Conservation (phyloP, 306 rosid species). For the Castanea crenata region DNA sequence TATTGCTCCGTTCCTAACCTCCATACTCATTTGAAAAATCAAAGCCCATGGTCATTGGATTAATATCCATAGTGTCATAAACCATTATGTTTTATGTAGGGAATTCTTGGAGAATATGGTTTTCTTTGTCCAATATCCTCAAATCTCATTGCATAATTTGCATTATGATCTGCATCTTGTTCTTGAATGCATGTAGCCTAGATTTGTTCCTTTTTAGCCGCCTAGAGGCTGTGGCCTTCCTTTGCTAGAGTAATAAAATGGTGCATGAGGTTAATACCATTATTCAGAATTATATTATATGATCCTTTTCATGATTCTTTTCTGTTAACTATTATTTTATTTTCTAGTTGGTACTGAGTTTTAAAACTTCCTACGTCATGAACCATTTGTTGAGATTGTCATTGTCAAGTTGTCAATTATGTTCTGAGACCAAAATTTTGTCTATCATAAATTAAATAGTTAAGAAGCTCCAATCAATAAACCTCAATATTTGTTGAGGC, state of each 20-base stretch:
- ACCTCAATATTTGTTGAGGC: not conserved
- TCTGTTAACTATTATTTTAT: not conserved
- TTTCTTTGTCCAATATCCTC: not conserved
- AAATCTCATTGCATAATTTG: not conserved
- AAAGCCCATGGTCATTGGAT: not conserved
- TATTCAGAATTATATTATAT: not conserved
- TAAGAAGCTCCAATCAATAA: no score
- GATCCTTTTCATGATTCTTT: not conserved
- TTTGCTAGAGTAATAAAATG: not conserved
- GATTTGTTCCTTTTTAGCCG: not conserved
- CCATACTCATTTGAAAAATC: not conserved
- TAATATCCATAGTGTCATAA: not conserved
- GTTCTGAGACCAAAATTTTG: no score
- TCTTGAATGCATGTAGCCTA: not conserved
- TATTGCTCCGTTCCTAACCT: not conserved
- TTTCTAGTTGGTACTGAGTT: not conserved
- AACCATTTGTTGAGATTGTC: not conserved
- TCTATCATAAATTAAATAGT: no score
- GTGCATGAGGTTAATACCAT: not conserved
- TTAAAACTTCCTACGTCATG: not conserved
- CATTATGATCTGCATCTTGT: not conserved
- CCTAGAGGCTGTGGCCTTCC: not conserved
- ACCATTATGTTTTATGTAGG: not conserved
- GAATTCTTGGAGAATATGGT: not conserved
- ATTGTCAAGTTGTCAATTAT: no score